Evolutionary conservation across 2,329 filamentous ascomycete species (phyloP).

Genomic region (Hypoxylon sp.): DNA sequence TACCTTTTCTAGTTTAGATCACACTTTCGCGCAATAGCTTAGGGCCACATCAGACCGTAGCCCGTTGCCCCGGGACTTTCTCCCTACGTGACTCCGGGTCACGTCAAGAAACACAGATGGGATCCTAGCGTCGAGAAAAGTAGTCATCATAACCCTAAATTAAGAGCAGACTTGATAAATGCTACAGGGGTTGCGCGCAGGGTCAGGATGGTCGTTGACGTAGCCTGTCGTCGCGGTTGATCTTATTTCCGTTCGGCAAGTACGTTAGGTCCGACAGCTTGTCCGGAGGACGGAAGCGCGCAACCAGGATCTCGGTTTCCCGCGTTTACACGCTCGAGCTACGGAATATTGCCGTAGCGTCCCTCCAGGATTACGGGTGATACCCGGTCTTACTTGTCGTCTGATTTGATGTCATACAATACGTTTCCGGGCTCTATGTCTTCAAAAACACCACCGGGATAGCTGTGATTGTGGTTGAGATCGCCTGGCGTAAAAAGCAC

Average conservation of each 20-base stretch:
- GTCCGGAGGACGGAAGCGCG: not conserved
- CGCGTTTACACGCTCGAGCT: not conserved
- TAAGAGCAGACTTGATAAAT: not conserved
- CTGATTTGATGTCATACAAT: not conserved
- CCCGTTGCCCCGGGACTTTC: not conserved
- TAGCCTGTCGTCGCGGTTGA: not conserved
- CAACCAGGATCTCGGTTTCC: not conserved
- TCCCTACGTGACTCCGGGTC: not conserved
- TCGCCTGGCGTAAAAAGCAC: not conserved
- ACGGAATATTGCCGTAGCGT: not conserved
- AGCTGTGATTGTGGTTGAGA: not conserved
- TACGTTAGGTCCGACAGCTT: not conserved
- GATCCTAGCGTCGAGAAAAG: not conserved
- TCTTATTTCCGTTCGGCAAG: not conserved
- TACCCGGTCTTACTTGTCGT: not conserved
- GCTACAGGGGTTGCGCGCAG: not conserved
- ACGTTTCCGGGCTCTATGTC: not conserved
- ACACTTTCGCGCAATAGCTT: not conserved
- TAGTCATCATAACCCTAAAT: not conserved
- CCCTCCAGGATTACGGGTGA: not conserved
- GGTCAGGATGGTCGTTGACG: not conserved
- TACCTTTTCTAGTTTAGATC: not conserved
- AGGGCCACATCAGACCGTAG: not conserved
- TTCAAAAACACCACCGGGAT: not conserved
- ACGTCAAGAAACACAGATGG: not conserved